phyloP scores from a whole-genome alignment of 257 asterid species.

The Cinchona pubescens region DNA sequence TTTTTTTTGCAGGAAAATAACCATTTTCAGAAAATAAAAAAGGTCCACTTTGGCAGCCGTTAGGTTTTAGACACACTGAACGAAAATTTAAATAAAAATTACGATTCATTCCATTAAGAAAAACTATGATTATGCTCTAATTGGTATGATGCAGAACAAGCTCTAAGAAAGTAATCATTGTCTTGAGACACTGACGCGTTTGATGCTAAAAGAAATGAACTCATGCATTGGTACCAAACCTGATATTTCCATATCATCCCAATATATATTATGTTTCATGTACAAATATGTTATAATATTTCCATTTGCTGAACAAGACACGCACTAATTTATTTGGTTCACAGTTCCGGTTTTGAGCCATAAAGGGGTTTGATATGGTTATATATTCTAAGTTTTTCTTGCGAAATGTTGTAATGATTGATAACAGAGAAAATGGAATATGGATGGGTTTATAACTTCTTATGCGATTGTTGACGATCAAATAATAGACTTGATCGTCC shows the following conservation, averaged over 20 bases:
- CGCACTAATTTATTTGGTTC: not conserved
- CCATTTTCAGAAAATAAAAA: not conserved
- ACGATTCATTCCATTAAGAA: not conserved
- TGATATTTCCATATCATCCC: not conserved
- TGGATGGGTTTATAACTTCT: not conserved
- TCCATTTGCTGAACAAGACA: not conserved
- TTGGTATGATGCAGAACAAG: not conserved
- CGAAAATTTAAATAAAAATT: not conserved
- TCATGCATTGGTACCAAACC: not conserved
- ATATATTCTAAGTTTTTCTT: not conserved
- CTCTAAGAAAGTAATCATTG: not conserved
- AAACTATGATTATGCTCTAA: too few relatives aligned
- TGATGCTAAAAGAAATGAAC: not conserved
- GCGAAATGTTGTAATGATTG: slow-evolving; percentile 5
- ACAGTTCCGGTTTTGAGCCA: not conserved
- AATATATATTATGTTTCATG: slow-evolving; percentile 1
- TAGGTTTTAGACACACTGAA: not conserved
- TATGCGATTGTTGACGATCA: not conserved
- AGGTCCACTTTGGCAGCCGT: not conserved
- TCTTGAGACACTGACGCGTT: not conserved
- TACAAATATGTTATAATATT: not conserved
- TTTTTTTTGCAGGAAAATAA: too few relatives aligned
- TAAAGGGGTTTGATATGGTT: not conserved
- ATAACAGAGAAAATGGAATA: not conserved
- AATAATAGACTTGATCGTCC: not conserved